A percentile compares a stretch with the other conserved stretches of the same genome.
phyloP scores from a whole-genome alignment of 306 rosid genomes.

The Erythrophleum fordii region DNA sequence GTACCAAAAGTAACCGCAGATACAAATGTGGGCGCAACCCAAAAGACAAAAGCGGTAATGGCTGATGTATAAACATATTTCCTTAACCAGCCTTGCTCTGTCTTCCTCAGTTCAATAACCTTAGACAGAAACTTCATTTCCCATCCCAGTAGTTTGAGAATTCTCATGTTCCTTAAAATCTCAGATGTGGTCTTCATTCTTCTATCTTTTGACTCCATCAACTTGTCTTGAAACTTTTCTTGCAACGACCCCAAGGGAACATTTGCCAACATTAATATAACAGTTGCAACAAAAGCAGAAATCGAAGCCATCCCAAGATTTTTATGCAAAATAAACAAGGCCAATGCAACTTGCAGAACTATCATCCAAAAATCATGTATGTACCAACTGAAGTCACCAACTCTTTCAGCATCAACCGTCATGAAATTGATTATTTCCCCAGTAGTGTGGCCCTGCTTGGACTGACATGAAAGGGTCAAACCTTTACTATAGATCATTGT shows the following conservation, averaged over 20 bases:
- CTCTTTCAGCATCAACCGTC: conserved; percentile 63
- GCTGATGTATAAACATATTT: conserved; percentile 46
- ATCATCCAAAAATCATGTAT: conserved; percentile 55
- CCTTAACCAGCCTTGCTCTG: conserved; percentile 54
- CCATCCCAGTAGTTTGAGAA: conserved; percentile 76
- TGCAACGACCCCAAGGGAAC: conserved; percentile 55
- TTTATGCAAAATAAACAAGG: conserved; percentile 52
- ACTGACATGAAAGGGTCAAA: conserved; percentile 49
- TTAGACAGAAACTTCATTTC: conserved; percentile 64
- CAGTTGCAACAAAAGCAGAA: conserved; percentile 52
- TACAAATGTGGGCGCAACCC: conserved; percentile 59
- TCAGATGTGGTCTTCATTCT: conserved; percentile 67
- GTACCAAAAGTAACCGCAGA: conserved; percentile 56
- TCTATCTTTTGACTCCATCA: conserved; percentile 64
- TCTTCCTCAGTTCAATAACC: conserved; percentile 46
- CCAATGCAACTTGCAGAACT: conserved; percentile 46
- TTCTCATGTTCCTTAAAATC: conserved; percentile 65
- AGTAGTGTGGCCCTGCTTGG: conserved; percentile 51
- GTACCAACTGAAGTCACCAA: conserved; percentile 48
- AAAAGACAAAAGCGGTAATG: conserved; percentile 47
- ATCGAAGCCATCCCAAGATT: conserved; percentile 59
- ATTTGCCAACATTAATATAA: conserved; percentile 55
- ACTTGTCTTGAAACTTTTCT: conserved; percentile 50
- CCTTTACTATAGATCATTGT: conserved; percentile 46
- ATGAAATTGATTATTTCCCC: conserved; percentile 64